A percentile compares a stretch with the other conserved stretches of the same genome.
Conservation (phyloP, 768 basidiomycete genomes). For the Lenzites betulinus region DNA sequence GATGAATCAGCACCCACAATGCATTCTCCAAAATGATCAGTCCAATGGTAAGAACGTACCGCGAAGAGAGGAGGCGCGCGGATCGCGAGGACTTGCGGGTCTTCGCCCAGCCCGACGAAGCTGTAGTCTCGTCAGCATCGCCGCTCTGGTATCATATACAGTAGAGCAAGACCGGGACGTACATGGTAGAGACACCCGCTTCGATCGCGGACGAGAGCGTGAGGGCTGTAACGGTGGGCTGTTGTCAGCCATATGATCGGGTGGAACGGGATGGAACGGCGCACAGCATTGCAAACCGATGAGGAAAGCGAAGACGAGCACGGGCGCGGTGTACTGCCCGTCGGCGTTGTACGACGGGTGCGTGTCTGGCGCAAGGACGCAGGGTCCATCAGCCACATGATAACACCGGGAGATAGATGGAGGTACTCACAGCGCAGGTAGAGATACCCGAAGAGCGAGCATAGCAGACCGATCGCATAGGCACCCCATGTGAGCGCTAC, state of each 20-base stretch:
- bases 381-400: neutral
- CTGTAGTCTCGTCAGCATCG: constrained; percentile 37
- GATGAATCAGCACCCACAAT: neutral
- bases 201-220: constrained; percentile 76
- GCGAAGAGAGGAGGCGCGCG: constrained; percentile 72
- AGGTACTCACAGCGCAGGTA: constrained; percentile 63
- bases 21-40: no score
- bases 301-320: constrained; percentile 78
- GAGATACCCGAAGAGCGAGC: constrained; percentile 73
- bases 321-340: constrained; percentile 77
- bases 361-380: constrained; percentile 49
- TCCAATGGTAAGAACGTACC: constrained; percentile 38
- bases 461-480: constrained; percentile 73
- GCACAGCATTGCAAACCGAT: constrained; percentile 75
- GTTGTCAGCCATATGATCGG: neutral
- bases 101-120: constrained; percentile 84
- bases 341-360: constrained; percentile 70
- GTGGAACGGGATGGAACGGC: neutral
- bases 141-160: neutral
- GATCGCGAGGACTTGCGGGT: constrained; percentile 73
- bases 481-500: constrained; percentile 78
- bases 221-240: constrained; percentile 43
- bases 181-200: constrained; percentile 89
- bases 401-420: neutral
- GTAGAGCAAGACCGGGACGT: constrained; percentile 24